phyloP scores from a whole-genome alignment of 371 early-diverging fungal species.

The Zopfochytrium polystomum region DNA sequence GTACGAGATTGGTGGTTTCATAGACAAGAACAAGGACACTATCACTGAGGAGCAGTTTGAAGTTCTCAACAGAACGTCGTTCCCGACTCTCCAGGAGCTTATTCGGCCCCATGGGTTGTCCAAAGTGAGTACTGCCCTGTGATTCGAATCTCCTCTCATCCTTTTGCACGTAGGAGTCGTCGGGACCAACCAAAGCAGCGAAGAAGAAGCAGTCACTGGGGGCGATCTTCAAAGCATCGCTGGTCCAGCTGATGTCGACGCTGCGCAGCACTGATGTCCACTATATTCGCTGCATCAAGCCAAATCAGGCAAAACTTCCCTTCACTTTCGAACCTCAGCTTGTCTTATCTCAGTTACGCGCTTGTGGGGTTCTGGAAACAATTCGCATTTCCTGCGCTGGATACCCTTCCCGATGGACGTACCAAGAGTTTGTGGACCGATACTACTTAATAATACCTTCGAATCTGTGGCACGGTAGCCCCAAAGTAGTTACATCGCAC shows the following conservation, averaged over 20 bases:
- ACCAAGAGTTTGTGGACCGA: slow-evolving; percentile 90
- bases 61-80: slow-evolving; percentile 66
- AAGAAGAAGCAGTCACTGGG: slow-evolving; percentile 83
- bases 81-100: too few relatives aligned
- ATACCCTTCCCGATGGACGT: slow-evolving; percentile 82
- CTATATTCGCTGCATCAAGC: slow-evolving; percentile 98
- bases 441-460: slow-evolving; percentile 84
- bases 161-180: neutral
- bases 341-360: slow-evolving; percentile 94
- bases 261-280: slow-evolving; percentile 90
- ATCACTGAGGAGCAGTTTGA: slow-evolving; percentile 89
- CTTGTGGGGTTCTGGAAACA: slow-evolving; percentile 99
- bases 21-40: slow-evolving; percentile 98
- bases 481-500: slow-evolving; percentile 44
- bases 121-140: slow-evolving; percentile 56
- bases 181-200: neutral
- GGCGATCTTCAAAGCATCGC: slow-evolving; percentile 80
- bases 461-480: slow-evolving; percentile 60
- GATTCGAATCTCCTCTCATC: neutral
- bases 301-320: slow-evolving; percentile 90
- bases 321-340: slow-evolving; percentile 89
- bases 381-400: slow-evolving; percentile 97
- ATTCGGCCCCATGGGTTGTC: too few relatives aligned
- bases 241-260: slow-evolving; percentile 90
- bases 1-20: slow-evolving; percentile 90